A percentile compares a stretch with the other conserved stretches of the same genome.
Evolutionary conservation across 2,329 filamentous ascomycete genomes (phyloP).

Genomic region (Pseudogymnoascus sp.): DNA sequence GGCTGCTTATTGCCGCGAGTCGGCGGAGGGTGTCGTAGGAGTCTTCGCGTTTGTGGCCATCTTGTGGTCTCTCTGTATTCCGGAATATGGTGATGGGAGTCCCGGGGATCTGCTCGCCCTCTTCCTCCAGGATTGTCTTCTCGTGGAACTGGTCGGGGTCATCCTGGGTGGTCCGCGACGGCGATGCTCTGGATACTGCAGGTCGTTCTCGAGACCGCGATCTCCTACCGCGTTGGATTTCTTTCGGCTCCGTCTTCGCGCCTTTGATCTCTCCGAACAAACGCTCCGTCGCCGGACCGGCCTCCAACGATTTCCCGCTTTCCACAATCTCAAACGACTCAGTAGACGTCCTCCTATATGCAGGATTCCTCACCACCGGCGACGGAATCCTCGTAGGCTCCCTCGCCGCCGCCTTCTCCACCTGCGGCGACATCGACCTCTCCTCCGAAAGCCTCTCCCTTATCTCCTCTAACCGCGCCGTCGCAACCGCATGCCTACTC

Average conservation of each 20-base stretch:
- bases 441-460: slow-evolving; percentile 19
- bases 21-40: slow-evolving; percentile 15
- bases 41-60: slow-evolving; percentile 10
- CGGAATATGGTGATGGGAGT: slow-evolving; percentile 19
- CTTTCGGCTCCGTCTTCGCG: neutral
- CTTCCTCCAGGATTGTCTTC: slow-evolving; percentile 20
- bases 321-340: neutral
- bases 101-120: slow-evolving; percentile 18
- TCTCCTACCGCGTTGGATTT: neutral
- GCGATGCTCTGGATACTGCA: neutral
- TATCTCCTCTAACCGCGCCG: slow-evolving; percentile 19
- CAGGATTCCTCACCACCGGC: neutral
- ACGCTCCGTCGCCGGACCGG: neutral
- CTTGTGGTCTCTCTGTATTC: neutral
- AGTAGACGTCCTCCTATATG: neutral
- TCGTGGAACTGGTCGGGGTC: slow-evolving; percentile 13
- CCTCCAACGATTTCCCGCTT: neutral
- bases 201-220: neutral
- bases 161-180: slow-evolving; percentile 5
- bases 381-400: neutral
- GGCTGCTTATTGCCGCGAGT: slow-evolving; percentile 14
- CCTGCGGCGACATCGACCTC: slow-evolving; percentile 16
- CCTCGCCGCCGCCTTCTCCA: neutral
- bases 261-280: neutral
- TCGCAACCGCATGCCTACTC: slow-evolving; percentile 17